phyloP scores from a whole-genome alignment of 2,329 filamentous ascomycete species.

The Bipolaris cookei region DNA sequence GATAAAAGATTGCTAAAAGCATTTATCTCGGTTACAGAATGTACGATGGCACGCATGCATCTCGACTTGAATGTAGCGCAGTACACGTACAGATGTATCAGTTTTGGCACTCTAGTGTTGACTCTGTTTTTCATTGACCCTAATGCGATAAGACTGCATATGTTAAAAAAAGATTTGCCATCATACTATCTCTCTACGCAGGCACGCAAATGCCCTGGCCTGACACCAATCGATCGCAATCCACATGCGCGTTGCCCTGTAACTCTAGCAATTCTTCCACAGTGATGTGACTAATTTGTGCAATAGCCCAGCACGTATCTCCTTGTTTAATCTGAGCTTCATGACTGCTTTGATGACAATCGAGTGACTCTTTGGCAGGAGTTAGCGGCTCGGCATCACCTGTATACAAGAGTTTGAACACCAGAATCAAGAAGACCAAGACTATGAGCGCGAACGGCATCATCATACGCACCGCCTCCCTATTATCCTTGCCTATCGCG shows the following conservation, averaged over 20 bases:
- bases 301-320: slow-evolving; percentile 63
- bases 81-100: too few relatives aligned
- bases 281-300: slow-evolving; percentile 51
- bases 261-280: slow-evolving; percentile 56
- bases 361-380: slow-evolving; percentile 27
- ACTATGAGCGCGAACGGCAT: slow-evolving; percentile 65
- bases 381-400: slow-evolving; percentile 2
- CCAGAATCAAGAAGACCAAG: slow-evolving; percentile 57
- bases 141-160: too few relatives aligned
- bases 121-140: too few relatives aligned
- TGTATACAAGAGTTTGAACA: slow-evolving; percentile 42
- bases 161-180: too few relatives aligned
- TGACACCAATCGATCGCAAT: slow-evolving; percentile 56
- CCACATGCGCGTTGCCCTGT: slow-evolving; percentile 52
- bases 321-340: slow-evolving; percentile 54
- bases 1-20: too few relatives aligned
- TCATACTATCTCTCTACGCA: neutral
- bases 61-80: too few relatives aligned
- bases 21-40: too few relatives aligned
- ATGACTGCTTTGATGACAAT: slow-evolving; percentile 35
- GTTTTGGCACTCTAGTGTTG: too few relatives aligned
- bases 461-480: slow-evolving; percentile 60
- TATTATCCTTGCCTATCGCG: slow-evolving; percentile 28
- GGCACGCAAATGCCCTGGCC: slow-evolving; percentile 58
- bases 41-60: too few relatives aligned